Base-by-base conservation (phyloP, 2,329 filamentous ascomycete species). In the Cladophialophora carrionii region DNA sequence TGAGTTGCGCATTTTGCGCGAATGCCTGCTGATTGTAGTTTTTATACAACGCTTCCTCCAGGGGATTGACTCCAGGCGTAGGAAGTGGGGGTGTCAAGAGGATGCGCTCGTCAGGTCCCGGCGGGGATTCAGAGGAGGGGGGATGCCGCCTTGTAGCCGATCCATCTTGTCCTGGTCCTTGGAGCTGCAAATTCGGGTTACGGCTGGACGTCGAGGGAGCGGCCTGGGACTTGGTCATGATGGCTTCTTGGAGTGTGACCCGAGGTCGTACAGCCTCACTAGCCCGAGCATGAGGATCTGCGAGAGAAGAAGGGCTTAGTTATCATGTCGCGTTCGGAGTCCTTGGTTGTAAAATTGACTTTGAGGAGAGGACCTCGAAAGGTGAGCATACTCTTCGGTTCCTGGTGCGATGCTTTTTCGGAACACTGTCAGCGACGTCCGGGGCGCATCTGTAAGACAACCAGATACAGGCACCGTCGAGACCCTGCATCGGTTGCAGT, bases 41-140 rank as follows among this genome's bases (percentile, higher is more conserved):
- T 22, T 68, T 46, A 46, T 57, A 60, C 14, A 66, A 24, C 41
- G 63, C 57, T 37, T 63, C 57, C 10, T 66, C 60, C 26, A 68
- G 54, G 26, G 67, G 64, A 66, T 68, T 68, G 57, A 59, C 59
- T 8, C 49, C 51, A 22, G 62, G 49, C 2, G 55, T 61, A 14
- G 63, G 61, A 43, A 62, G 49, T n/a, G 67, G 67, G 12, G 67
- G 67, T 43, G 67, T 67, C 62, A 69, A 62, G 22, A 67, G 51
- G 59, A 67, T 63, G 32, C 63, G 63, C 46, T 68, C 63, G 55
- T 68, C 61, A 8, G 52, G 24, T 61, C 61, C 61, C 56, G 51
- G n/a, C 3, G 58, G 57, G 20, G 20, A 52, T 41, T 41, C 43
- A 22, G 46, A 59, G 32, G 61, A 58, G 46, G 48, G 48, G 22